Base-by-base conservation (phyloP, 495 filamentous ascomycete species). In the Penicillium bialowiezense region DNA sequence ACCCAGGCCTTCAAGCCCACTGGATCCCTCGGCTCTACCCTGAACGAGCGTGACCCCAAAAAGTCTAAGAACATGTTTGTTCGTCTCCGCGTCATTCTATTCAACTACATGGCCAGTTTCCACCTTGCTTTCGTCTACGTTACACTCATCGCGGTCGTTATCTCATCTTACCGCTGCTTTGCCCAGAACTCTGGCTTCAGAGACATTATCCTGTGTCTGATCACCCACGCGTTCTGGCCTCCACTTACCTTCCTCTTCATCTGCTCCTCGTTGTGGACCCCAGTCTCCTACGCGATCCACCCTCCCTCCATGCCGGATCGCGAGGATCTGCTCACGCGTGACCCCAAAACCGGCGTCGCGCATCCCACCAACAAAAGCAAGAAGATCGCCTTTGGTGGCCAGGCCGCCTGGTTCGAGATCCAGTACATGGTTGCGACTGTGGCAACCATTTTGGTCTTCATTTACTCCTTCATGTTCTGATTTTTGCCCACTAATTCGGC, bases 161-260 rank as follows among this genome's bases (percentile, higher is more conserved):
- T 74, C 34, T 58, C 68, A 2, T 56, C 62, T 7, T 65, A 66
- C 49, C 60, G 63, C 18, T 71, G 69, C 53, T 70, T 69, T 56
- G 48, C 52, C 26, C 41, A 60, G 17, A 38, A 66, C 14, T 29
- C 19, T 39, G 37, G 52, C 33, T 62, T 65, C 49, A 52, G 56
- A 36, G 60, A 59, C 6, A 48, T 67, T 6, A 56, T 73, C 6
- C 40, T 70, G 17, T 74, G 65, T 38, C 55, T 73, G 24, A 62
- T 77, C 32, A 77, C 72, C 0, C 72, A 77, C 58, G 70, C 69
- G 14, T 74, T 72, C 65, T 76, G 73, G 74, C 74, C 74, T 1
- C 74, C 74, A 0, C 42, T 69, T 19, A 57, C 65, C 1, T 75
- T 70, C 56, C 47, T 73, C 19, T 68, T 64, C 50, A 52, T 68